Percentiles rank a stretch among this genome's conserved stretches.
phyloP scores from a whole-genome alignment of 179 eudicot species.

The Beta macrorhiza region DNA sequence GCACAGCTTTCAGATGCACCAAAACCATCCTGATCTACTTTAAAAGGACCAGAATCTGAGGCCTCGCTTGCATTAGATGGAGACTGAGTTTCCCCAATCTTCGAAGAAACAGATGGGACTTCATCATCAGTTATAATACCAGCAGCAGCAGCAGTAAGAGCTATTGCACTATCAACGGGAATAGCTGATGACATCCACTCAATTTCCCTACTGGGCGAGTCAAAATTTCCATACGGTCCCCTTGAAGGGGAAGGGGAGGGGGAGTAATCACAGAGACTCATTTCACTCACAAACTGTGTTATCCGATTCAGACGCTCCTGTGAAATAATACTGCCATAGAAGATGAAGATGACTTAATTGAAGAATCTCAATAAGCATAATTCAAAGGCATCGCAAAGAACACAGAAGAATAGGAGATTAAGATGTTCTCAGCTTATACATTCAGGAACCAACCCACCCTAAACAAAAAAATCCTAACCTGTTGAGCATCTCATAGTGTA shows the following conservation, averaged over 20 bases:
- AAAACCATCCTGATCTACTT: conserved; percentile 41
- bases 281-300: conserved; percentile 73
- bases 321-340: conserved; percentile 69
- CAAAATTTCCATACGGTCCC: conserved; percentile 38
- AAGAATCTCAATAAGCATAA: not conserved
- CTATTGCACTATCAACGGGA: conserved; percentile 73
- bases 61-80: conserved; percentile 62
- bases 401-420: not conserved
- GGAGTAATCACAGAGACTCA: conserved; percentile 45
- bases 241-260: conserved; percentile 45
- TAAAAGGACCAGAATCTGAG: conserved; percentile 55
- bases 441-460: not conserved
- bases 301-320: conserved; percentile 92
- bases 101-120: conserved; percentile 47
- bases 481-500: conserved; percentile 89
- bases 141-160: conserved; percentile 83
- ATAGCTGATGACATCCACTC: conserved; percentile 85
- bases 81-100: conserved; percentile 48
- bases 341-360: conserved; percentile 7
- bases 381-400: not conserved
- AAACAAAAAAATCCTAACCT: conserved; percentile 44
- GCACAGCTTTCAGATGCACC: conserved; percentile 47
- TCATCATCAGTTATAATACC: conserved; percentile 67
- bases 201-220: conserved; percentile 39
- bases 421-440: not conserved